Percentiles rank a stretch among this genome's conserved stretches.
phyloP scores from a whole-genome alignment of 768 basidiomycete species.

The Pleurotus tuber-regium region DNA sequence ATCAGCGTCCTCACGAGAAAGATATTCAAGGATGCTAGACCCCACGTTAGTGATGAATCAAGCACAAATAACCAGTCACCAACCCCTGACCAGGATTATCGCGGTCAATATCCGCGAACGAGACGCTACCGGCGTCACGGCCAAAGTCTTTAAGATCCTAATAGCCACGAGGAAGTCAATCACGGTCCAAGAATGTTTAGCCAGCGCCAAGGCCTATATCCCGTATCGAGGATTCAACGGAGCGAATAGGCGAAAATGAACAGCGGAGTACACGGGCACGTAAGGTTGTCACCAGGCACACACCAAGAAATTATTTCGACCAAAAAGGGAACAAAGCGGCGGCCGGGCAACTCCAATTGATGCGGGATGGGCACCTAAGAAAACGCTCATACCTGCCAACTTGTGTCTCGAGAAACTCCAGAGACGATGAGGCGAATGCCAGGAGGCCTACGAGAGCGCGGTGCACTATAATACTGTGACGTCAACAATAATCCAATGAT shows the following conservation, averaged over 20 bases:
- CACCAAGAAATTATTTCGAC: conserved; percentile 5
- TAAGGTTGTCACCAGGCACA: background rate
- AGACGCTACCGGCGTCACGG: conserved; percentile 89
- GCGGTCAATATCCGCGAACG: conserved; percentile 93
- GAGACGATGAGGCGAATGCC: conserved; percentile 84
- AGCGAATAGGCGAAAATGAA: background rate
- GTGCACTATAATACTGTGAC: conserved; percentile 32
- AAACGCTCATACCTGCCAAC: conserved; percentile 91
- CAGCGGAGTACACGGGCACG: background rate
- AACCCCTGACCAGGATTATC: conserved; percentile 86
- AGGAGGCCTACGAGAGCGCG: conserved; percentile 73
- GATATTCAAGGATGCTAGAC: conserved; percentile 84
- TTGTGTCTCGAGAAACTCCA: conserved; percentile 90
- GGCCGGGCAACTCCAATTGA: conserved; percentile 16
- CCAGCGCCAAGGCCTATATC: conserved; percentile 4
- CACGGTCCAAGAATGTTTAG: conserved; percentile 29
- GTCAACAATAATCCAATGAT: conserved; percentile 7
- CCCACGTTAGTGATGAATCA: conserved; percentile 2
- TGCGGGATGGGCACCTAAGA: conserved; percentile 21
- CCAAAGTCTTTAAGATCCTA: conserved; percentile 99
- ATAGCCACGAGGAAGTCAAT: conserved; percentile 35
- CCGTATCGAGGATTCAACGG: background rate
- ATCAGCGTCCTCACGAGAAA: conserved; percentile 86
- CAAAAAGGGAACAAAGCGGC: conserved; percentile 16
- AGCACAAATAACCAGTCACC: conserved; percentile 21